These are phyloP conservation scores for Pseudogymnoascus pannorum DNA, from an alignment of 2,329 filamentous ascomycete species.

Conservation along the genomic window DNA sequence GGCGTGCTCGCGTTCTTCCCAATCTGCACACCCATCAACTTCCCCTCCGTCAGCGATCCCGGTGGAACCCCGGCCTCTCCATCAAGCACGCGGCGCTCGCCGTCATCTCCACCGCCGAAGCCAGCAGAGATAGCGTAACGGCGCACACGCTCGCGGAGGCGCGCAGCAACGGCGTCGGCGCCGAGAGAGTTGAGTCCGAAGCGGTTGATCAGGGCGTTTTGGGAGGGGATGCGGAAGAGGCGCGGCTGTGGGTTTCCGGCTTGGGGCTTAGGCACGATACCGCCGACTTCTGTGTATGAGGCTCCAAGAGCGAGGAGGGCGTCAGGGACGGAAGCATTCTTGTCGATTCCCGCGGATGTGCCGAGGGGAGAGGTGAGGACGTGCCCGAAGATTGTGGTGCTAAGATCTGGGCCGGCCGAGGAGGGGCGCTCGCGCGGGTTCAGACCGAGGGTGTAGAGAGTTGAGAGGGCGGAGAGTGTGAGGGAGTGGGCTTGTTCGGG, in stretches of 20 bases:
- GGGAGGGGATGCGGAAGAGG: conserved; percentile 75
- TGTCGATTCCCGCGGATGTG: conserved; percentile 93
- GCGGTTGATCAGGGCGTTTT: conserved; percentile 87
- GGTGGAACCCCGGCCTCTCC: conserved; percentile 72
- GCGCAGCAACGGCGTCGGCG: conserved; percentile 76
- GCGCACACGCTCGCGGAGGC: conserved; percentile 69
- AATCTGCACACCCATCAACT: conserved; percentile 81
- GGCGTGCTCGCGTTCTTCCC: conserved; percentile 95
- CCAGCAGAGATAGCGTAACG: conserved; percentile 67
- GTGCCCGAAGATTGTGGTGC: conserved; percentile 63
- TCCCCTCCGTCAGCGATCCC: conserved; percentile 69
- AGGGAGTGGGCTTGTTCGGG: conserved; percentile 88
- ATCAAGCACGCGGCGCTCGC: conserved; percentile 67
- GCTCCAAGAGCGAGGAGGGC: conserved; percentile 78
- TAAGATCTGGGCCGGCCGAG: conserved; percentile 33
- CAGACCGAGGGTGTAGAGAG: conserved; percentile 65
- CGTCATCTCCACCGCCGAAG: conserved; percentile 52
- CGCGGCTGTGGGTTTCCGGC: conserved; percentile 80
- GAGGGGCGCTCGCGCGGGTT: conserved; percentile 72
- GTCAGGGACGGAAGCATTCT: conserved; percentile 83
- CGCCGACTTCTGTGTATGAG: conserved; percentile 84
- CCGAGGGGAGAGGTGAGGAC: conserved; percentile 78
- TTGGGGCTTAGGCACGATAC: conserved; percentile 81
- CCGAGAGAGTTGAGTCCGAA: conserved; percentile 93
- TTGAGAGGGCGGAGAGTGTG: conserved; percentile 64